Percentiles rank a stretch among this genome's conserved stretches.
These are phyloP conservation scores for Musa schizocarpa DNA, from an alignment of 176 grass and related monocot species.

Conservation along the genomic window DNA sequence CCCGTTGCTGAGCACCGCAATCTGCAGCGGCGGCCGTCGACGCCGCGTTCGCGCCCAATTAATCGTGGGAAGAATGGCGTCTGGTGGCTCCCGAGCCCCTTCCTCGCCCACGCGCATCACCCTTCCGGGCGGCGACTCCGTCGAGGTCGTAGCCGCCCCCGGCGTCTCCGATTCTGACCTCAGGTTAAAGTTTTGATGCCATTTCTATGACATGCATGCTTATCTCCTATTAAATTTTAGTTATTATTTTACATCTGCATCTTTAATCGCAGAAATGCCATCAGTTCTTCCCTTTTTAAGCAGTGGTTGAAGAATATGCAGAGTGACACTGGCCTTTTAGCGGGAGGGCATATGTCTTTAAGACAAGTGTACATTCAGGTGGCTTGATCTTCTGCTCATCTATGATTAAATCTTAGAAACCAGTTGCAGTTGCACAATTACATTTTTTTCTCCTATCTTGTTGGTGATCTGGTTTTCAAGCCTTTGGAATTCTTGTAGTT, in stretches of 20 bases:
- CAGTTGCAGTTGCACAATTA: background rate
- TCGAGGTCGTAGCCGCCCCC: constrained; percentile 47
- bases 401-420: background rate
- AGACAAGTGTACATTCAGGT: constrained; percentile 76
- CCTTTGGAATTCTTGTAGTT: background rate
- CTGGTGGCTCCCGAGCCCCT: constrained; percentile 13
- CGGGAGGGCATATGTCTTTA: constrained; percentile 43
- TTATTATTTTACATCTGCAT: background rate
- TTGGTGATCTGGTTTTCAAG: background rate
- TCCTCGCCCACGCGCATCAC: constrained; percentile 19
- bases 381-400: background rate
- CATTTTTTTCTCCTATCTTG: background rate
- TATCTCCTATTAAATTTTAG: background rate
- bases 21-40: background rate
- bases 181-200: constrained; percentile 23
- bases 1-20: background rate
- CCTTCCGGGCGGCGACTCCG: constrained; percentile 34
- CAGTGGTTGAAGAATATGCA: constrained; percentile 69
- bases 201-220: background rate
- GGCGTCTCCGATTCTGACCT: constrained; percentile 59
- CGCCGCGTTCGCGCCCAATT: background rate
- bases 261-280: constrained; percentile 38
- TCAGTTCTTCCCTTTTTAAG: constrained; percentile 58
- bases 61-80: constrained; percentile 39
- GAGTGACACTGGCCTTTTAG: constrained; percentile 62